These are phyloP conservation scores for Corylus heterophylla DNA, from an alignment of 306 rosid species.

Conservation along the genomic window DNA sequence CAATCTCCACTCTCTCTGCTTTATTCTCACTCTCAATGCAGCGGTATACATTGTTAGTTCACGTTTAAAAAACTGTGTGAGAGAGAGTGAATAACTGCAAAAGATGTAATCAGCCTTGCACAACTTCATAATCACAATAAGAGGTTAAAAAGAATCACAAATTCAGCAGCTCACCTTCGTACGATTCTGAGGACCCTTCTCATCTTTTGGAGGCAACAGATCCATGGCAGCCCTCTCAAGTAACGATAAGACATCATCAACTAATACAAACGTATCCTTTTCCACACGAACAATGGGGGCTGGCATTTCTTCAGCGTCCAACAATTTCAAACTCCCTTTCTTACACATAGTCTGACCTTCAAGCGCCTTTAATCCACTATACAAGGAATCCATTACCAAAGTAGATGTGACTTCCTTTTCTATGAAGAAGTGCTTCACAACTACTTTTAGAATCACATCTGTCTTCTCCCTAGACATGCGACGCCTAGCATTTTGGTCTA, in stretches of 20 bases:
- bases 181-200: constrained; percentile 99
- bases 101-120: too few relatives aligned
- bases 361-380: constrained; percentile 96
- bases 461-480: constrained; percentile 94
- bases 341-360: constrained; percentile 78
- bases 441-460: constrained; percentile 81
- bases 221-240: constrained; percentile 97
- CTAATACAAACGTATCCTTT: constrained; percentile 85
- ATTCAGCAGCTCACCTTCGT: constrained; percentile 67
- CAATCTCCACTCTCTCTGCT: background rate
- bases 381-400: constrained; percentile 96
- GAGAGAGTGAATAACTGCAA: too few relatives aligned
- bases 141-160: background rate
- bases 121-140: background rate
- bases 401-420: constrained; percentile 99
- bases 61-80: too few relatives aligned
- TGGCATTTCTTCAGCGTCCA: constrained; percentile 83
- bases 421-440: constrained; percentile 88
- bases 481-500: constrained; percentile 84
- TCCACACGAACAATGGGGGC: constrained; percentile 88
- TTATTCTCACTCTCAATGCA: background rate
- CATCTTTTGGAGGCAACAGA: constrained; percentile 98
- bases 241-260: constrained; percentile 79
- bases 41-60: too few relatives aligned
- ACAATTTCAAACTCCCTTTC: constrained; percentile 57